phyloP scores from a whole-genome alignment of 2,329 filamentous ascomycete genomes.

The Talaromyces sp. region DNA sequence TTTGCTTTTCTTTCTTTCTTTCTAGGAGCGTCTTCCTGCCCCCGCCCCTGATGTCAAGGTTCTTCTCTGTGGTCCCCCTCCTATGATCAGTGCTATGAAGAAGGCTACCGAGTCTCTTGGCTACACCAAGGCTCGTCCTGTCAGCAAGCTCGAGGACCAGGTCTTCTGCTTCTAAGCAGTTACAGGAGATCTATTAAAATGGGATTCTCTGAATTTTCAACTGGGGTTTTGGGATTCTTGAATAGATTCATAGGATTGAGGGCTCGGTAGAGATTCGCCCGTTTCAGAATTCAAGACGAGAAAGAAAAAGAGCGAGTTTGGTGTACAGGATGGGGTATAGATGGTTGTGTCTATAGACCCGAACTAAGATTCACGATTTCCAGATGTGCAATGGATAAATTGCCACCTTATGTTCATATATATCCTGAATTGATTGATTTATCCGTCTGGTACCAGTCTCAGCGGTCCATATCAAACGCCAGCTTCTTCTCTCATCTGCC shows the following conservation, averaged over 20 bases:
- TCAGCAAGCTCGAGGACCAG: slow-evolving; percentile 97
- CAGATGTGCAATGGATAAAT: no score
- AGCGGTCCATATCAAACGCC: neutral
- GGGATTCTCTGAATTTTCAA: neutral
- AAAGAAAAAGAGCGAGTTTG: no score
- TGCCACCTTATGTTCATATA: no score
- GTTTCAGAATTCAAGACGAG: no score
- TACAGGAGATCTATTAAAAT: neutral
- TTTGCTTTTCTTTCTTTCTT: neutral
- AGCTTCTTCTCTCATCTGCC: neutral
- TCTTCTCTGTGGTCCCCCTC: slow-evolving; percentile 90
- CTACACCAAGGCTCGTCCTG: slow-evolving; percentile 87
- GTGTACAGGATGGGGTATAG: no score
- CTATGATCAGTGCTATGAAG: slow-evolving; percentile 97
- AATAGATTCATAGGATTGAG: neutral
- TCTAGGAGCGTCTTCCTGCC: slow-evolving; percentile 65
- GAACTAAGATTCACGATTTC: no score
- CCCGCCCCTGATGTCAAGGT: slow-evolving; percentile 88
- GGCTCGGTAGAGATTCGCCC: neutral
- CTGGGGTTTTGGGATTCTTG: neutral
- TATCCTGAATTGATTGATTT: no score
- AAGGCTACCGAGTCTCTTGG: slow-evolving; percentile 88
- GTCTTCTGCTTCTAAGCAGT: slow-evolving; percentile 84
- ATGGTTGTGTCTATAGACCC: no score
- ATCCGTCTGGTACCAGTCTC: no score